A percentile compares a stretch with the other conserved stretches of the same genome.
phyloP scores from a whole-genome alignment of 768 basidiomycete species.

The Amanita thiersii region DNA sequence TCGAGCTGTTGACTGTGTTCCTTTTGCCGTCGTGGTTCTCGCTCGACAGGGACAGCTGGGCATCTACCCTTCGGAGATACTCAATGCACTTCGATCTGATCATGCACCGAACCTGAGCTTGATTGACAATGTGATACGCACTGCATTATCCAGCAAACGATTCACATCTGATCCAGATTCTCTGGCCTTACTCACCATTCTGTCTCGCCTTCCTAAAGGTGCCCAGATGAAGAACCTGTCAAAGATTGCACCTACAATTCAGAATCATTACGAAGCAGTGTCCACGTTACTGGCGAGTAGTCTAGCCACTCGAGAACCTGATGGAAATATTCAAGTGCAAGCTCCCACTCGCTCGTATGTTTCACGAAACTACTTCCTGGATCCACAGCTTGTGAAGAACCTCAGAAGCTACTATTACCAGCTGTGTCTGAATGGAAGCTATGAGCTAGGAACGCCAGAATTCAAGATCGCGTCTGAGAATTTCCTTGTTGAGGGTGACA shows the following conservation, averaged over 20 bases:
- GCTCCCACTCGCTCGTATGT: constrained; percentile 4
- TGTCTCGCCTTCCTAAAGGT: constrained; percentile 1
- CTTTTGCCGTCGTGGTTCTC: background rate
- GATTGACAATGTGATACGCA: background rate
- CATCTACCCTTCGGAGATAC: background rate
- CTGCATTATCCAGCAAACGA: background rate
- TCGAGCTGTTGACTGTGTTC: background rate
- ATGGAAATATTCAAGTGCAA: background rate
- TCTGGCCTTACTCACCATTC: constrained; percentile 1
- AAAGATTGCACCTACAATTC: background rate
- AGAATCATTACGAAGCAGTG: background rate
- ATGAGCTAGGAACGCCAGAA: background rate
- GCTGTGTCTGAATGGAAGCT: background rate
- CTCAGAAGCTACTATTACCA: constrained; percentile 3
- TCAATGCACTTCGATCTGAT: background rate
- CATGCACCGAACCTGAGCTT: background rate
- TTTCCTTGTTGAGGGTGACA: background rate
- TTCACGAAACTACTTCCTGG: background rate
- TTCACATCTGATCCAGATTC: background rate
- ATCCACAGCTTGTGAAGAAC: background rate
- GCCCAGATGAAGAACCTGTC: constrained; percentile 1
- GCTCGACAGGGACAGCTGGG: background rate
- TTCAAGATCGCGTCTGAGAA: background rate
- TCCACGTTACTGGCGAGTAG: background rate
- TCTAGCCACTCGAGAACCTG: constrained; percentile 1